These are phyloP conservation scores for Castanospermum australe DNA, from an alignment of 306 rosid genomes.

Conservation along the genomic window DNA sequence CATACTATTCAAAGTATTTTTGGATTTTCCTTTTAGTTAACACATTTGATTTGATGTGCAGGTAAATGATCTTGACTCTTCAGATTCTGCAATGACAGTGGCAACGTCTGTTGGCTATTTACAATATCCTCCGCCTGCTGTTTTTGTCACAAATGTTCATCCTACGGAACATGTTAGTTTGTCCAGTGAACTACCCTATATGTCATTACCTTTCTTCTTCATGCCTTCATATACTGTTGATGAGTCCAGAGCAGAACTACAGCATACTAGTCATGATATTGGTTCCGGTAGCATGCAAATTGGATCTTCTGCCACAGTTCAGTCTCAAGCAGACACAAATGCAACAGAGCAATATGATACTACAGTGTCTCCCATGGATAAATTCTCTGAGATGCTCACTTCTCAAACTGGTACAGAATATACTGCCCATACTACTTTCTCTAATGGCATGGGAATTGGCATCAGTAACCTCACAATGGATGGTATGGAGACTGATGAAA, in stretches of 20 bases:
- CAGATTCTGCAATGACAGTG: constrained; percentile 83
- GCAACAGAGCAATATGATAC: constrained; percentile 69
- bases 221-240: constrained; percentile 70
- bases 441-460: constrained; percentile 46
- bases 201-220: constrained; percentile 66
- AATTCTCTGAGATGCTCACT: constrained; percentile 38
- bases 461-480: constrained; percentile 33
- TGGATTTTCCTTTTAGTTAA: background rate
- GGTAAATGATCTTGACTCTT: constrained; percentile 95
- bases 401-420: constrained; percentile 34
- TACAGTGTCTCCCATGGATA: constrained; percentile 73
- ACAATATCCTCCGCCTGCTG: constrained; percentile 92
- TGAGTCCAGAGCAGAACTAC: constrained; percentile 64
- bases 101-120: constrained; percentile 92
- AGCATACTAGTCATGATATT: constrained; percentile 44
- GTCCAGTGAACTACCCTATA: constrained; percentile 63
- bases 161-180: constrained; percentile 57
- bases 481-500: constrained; percentile 53
- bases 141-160: constrained; percentile 75
- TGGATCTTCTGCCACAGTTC: constrained; percentile 71
- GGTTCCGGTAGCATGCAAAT: constrained; percentile 55
- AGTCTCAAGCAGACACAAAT: constrained; percentile 61
- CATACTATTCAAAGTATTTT: constrained; percentile 1
- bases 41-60: constrained; percentile 38
- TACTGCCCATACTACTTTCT: constrained; percentile 27